Conservation (phyloP, 306 rosid species). For the Mucuna pruriens region DNA sequence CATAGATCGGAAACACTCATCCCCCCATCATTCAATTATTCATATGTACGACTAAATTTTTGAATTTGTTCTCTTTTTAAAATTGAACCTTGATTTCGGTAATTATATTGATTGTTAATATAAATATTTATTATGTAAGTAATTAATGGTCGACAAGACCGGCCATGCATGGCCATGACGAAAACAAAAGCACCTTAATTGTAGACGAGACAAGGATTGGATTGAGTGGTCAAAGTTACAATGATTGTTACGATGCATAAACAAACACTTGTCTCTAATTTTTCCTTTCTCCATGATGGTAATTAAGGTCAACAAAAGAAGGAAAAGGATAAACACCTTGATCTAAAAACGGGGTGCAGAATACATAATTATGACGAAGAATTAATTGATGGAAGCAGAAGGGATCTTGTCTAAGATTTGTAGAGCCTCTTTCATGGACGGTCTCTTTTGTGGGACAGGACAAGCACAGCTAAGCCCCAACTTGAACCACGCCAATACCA, state of each 20-base stretch:
- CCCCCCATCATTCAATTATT: background rate
- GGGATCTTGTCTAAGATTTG: slow-evolving; percentile 63
- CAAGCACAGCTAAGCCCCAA: slow-evolving; percentile 76
- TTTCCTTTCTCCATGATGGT: slow-evolving; percentile 25
- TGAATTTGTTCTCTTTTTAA: no score
- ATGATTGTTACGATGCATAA: slow-evolving; percentile 21
- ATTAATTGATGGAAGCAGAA: background rate
- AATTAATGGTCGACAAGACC: no score
- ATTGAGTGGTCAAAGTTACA: slow-evolving; percentile 28
- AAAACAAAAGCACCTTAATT: slow-evolving; percentile 35
- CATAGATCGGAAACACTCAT: background rate
- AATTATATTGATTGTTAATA: no score
- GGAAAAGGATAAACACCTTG: slow-evolving; percentile 19
- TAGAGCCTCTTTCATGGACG: slow-evolving; percentile 81
- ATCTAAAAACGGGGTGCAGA: slow-evolving; percentile 34
- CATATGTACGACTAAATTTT: background rate
- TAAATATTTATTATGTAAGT: no score
- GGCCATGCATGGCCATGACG: background rate
- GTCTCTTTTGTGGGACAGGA: slow-evolving; percentile 77
- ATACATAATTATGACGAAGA: slow-evolving; percentile 16
- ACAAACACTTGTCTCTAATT: slow-evolving; percentile 32
- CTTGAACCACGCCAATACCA: slow-evolving; percentile 56
- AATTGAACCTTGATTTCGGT: no score
- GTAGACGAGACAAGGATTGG: slow-evolving; percentile 36
- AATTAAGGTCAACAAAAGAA: slow-evolving; percentile 45